Percentiles rank a stretch among this genome's conserved stretches.
Conservation (phyloP, 805 yeast genomes). For the Metschnikowia lachancei region DNA sequence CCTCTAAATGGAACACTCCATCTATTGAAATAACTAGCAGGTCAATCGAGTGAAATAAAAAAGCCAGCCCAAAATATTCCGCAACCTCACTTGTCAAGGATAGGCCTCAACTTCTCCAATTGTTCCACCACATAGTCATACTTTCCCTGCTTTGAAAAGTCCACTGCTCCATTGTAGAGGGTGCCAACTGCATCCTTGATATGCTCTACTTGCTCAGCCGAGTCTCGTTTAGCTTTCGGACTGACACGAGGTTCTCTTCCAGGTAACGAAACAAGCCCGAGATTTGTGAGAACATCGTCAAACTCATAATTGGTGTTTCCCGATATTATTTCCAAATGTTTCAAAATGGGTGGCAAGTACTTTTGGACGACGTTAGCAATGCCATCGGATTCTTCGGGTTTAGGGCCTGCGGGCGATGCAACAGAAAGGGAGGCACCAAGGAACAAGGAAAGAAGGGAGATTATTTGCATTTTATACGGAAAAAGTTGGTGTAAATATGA, state of each 20-base stretch:
- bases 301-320: not conserved
- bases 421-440: not conserved
- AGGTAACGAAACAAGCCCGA: constrained; percentile 1
- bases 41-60: too few relatives aligned
- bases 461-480: not conserved
- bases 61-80: too few relatives aligned
- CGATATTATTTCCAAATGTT: not conserved
- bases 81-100: too few relatives aligned
- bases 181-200: too few relatives aligned
- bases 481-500: too few relatives aligned
- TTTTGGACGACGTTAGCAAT: not conserved
- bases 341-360: not conserved
- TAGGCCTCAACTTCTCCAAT: not conserved
- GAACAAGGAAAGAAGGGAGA: not conserved
- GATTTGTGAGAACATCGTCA: not conserved
- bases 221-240: too few relatives aligned
- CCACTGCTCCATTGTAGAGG: too few relatives aligned
- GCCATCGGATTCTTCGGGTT: not conserved
- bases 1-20: too few relatives aligned
- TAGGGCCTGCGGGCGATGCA: not conserved
- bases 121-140: too few relatives aligned
- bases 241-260: not conserved
- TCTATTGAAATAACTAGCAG: too few relatives aligned
- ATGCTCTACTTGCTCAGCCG: too few relatives aligned
- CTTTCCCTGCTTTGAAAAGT: too few relatives aligned